A percentile compares a stretch with the other conserved stretches of the same genome.
Evolutionary conservation across 2,329 filamentous ascomycete species (phyloP).

Genomic region (Colletotrichum spinosum): DNA sequence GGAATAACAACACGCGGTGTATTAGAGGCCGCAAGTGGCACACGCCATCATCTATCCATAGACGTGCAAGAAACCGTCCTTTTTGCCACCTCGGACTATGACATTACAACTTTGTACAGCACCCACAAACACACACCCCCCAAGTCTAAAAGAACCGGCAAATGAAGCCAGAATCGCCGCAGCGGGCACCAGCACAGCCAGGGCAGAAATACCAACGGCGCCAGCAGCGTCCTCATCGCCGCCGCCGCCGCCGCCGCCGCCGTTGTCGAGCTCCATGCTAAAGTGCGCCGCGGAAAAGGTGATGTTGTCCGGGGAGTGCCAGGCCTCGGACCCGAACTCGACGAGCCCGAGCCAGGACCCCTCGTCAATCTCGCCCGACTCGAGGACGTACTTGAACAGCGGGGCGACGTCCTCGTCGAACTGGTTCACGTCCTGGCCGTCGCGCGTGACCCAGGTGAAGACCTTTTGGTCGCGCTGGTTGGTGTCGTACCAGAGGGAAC

Average conservation of each 20-base stretch:
- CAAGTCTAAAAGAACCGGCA: conserved; percentile 7
- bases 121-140: background rate
- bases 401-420: conserved; percentile 47
- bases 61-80: background rate
- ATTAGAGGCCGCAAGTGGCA: background rate
- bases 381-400: conserved; percentile 46
- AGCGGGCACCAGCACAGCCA: conserved; percentile 6
- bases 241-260: conserved; percentile 20
- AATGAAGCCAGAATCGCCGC: conserved; percentile 6
- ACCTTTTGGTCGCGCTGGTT: conserved; percentile 46
- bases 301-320: conserved; percentile 43
- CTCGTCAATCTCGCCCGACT: conserved; percentile 43
- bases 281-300: conserved; percentile 46
- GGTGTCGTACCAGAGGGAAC: conserved; percentile 43
- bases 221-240: conserved; percentile 15
- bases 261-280: conserved; percentile 39
- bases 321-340: conserved; percentile 47
- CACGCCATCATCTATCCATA: background rate
- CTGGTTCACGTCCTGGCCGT: conserved; percentile 38
- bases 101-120: conserved; percentile 6
- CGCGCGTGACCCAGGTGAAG: conserved; percentile 45
- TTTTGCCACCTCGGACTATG: background rate
- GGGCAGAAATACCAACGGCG: background rate
- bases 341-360: conserved; percentile 44
- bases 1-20: no score